These are phyloP conservation scores for Ceratocystis ficicola DNA, from an alignment of 2,329 filamentous ascomycete genomes.

Conservation along the genomic window DNA sequence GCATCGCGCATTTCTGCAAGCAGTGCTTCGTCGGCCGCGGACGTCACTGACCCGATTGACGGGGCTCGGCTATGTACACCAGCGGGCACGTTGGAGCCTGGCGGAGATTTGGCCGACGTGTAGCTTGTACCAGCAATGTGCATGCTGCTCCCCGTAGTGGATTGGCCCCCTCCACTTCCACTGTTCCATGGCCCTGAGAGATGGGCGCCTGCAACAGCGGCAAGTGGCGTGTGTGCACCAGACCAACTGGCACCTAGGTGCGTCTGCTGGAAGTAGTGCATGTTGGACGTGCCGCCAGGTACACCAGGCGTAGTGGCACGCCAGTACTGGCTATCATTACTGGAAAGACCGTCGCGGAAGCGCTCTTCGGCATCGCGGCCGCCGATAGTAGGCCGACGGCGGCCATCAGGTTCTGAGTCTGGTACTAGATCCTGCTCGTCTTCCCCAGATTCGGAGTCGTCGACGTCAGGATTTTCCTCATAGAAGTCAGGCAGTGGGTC, in stretches of 20 bases:
- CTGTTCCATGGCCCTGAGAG: slow-evolving; percentile 25
- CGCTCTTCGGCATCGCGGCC: slow-evolving; percentile 24
- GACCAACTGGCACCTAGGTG: slow-evolving; percentile 60
- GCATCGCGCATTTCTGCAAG: slow-evolving; percentile 25
- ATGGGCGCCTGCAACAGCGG: slow-evolving; percentile 60
- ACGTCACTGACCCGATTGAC: slow-evolving; percentile 15
- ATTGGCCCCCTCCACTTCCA: neutral
- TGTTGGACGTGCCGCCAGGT: slow-evolving; percentile 60
- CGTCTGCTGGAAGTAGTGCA: slow-evolving; percentile 65
- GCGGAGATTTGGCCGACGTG: slow-evolving; percentile 13
- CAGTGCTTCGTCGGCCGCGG: slow-evolving; percentile 34
- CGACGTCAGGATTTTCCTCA: slow-evolving; percentile 57
- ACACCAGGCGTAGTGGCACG: slow-evolving; percentile 42
- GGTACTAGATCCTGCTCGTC: slow-evolving; percentile 29
- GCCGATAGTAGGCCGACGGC: slow-evolving; percentile 22
- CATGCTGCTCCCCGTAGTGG: neutral
- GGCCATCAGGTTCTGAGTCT: slow-evolving; percentile 20
- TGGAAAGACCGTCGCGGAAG: slow-evolving; percentile 18
- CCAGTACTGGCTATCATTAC: slow-evolving; percentile 19
- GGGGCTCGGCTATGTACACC: slow-evolving; percentile 15
- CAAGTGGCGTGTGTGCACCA: slow-evolving; percentile 66
- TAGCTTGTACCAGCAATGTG: neutral
- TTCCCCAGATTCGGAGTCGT: slow-evolving; percentile 33
- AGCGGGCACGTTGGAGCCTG: neutral
- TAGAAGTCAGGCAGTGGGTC: slow-evolving; percentile 95